phyloP scores from a whole-genome alignment of 257 asterid species.

The Primulina tabacum region DNA sequence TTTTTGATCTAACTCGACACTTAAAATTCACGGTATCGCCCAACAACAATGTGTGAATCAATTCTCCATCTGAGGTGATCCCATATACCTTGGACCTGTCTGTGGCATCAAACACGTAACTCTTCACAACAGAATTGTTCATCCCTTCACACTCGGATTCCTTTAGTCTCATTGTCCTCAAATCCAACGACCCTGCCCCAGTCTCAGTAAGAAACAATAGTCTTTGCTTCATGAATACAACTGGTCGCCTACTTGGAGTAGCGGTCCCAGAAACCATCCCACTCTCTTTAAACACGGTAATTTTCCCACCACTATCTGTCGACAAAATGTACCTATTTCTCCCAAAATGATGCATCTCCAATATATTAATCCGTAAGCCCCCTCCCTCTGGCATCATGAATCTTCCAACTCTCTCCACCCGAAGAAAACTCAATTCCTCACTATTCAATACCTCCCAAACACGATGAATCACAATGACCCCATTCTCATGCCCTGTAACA shows the following conservation, averaged over 20 bases:
- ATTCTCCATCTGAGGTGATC: slow-evolving; percentile 62
- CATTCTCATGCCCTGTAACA: slow-evolving; percentile 76
- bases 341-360: slow-evolving; percentile 87
- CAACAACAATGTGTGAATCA: slow-evolving; percentile 70
- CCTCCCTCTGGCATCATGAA: slow-evolving; percentile 46
- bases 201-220: slow-evolving; percentile 82
- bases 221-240: slow-evolving; percentile 86
- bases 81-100: slow-evolving; percentile 92
- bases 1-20: slow-evolving; percentile 77
- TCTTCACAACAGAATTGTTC: slow-evolving; percentile 54
- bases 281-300: slow-evolving; percentile 61
- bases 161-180: slow-evolving; percentile 83
- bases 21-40: slow-evolving; percentile 90
- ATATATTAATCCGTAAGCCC: slow-evolving; percentile 37
- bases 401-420: slow-evolving; percentile 45
- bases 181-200: slow-evolving; percentile 94
- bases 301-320: slow-evolving; percentile 48
- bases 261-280: slow-evolving; percentile 62
- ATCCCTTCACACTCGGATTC: slow-evolving; percentile 88
- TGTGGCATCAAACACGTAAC: slow-evolving; percentile 70
- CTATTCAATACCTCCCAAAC: slow-evolving; percentile 67
- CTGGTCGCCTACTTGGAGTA: slow-evolving; percentile 54
- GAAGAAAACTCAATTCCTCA: slow-evolving; percentile 62
- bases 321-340: slow-evolving; percentile 71
- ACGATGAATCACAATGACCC: slow-evolving; percentile 61